A percentile compares a stretch with the other conserved stretches of the same genome.
phyloP scores from a whole-genome alignment of 2,329 filamentous ascomycete species.

The Beauveria varroae region DNA sequence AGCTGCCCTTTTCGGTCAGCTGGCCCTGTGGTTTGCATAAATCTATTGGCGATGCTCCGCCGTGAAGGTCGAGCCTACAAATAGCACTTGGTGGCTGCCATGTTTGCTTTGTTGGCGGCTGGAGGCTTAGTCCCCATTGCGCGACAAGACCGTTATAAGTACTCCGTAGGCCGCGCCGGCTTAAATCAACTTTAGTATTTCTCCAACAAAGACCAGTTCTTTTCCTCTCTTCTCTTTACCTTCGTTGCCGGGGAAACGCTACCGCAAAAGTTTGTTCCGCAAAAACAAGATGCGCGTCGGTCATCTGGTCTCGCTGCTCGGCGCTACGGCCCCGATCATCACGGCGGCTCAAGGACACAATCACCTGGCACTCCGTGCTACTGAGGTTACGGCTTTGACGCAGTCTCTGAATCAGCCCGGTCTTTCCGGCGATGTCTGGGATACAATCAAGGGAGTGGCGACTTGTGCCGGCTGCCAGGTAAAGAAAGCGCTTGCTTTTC shows the following conservation, averaged over 20 bases:
- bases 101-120: background rate
- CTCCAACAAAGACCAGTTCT: background rate
- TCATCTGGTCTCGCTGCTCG: background rate
- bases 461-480: conserved; percentile 22
- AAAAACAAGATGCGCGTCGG: background rate
- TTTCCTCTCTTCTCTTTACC: background rate
- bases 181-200: too few relatives aligned
- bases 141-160: background rate
- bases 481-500: background rate
- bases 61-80: background rate
- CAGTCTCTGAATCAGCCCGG: conserved; percentile 4
- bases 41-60: background rate
- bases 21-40: background rate
- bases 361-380: background rate
- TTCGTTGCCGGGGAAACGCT: background rate
- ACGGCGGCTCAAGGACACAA: background rate
- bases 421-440: conserved; percentile 18
- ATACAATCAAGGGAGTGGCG: conserved; percentile 18
- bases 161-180: background rate
- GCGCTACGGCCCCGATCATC: background rate
- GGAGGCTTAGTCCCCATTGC: background rate
- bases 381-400: background rate
- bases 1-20: background rate
- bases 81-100: background rate
- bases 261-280: background rate